A percentile compares a stretch with the other conserved stretches of the same genome.
These are phyloP conservation scores for Magnusiomyces suaveolens DNA, from an alignment of 1,139 yeast species.

Conservation along the genomic window DNA sequence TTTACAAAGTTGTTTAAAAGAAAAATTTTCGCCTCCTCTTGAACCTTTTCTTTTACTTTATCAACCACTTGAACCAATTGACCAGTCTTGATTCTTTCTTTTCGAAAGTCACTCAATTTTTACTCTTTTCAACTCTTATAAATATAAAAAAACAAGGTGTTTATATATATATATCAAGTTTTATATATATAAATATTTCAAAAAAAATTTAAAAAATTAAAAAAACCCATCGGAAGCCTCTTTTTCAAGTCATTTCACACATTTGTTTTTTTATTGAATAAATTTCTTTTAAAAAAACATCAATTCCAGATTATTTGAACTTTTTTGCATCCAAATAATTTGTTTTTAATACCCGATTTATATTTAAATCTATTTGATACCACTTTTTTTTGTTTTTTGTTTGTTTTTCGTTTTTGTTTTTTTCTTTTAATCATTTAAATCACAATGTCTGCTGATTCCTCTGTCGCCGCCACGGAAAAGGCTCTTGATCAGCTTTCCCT, in stretches of 20 bases:
- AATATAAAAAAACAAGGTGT: not conserved
- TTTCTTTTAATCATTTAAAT: not conserved
- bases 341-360: not conserved
- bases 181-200: constrained; percentile 3
- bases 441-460: constrained; percentile 32
- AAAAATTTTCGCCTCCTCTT: constrained; percentile 1
- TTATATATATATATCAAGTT: not conserved
- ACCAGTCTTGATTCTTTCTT: not conserved
- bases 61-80: not conserved
- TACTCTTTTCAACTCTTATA: no score
- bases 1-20: not conserved
- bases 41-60: not conserved
- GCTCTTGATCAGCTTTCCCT: constrained; percentile 33
- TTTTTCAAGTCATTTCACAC: not conserved
- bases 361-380: not conserved
- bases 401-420: not conserved
- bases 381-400: not conserved
- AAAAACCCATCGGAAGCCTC: constrained; percentile 16
- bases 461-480: constrained; percentile 34
- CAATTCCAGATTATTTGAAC: not conserved
- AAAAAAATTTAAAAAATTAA: constrained; percentile 18
- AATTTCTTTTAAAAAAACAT: not conserved
- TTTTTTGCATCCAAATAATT: constrained; percentile 1
- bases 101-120: not conserved
- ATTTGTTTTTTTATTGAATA: constrained; percentile 2